Evolutionary conservation across 805 yeast genomes (phyloP).

Genomic region (Kodamaea hsintzibuensis): DNA sequence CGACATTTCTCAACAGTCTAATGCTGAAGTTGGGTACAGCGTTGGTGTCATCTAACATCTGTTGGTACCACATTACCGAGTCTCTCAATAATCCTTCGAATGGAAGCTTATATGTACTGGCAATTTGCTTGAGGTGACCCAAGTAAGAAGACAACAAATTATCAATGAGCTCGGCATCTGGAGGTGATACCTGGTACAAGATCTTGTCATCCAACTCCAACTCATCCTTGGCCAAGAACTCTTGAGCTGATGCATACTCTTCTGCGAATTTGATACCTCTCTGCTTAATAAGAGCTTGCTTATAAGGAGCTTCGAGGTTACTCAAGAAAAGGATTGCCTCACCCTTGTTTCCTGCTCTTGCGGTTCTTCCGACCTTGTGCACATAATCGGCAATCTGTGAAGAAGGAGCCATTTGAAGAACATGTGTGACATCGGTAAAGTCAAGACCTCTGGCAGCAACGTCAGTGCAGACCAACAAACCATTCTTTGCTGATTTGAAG

Average conservation of each 20-base stretch:
- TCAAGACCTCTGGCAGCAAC: slow-evolving; percentile 98
- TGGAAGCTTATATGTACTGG: slow-evolving; percentile 20
- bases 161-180: slow-evolving; percentile 18
- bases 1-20: slow-evolving; percentile 5
- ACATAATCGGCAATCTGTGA: slow-evolving; percentile 74
- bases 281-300: slow-evolving; percentile 45
- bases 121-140: slow-evolving; percentile 30
- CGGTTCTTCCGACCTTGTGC: slow-evolving; percentile 95
- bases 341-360: slow-evolving; percentile 85
- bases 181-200: slow-evolving; percentile 15
- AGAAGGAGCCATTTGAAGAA: slow-evolving; percentile 80
- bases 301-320: slow-evolving; percentile 56
- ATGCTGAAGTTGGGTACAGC: neutral
- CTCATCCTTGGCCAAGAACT: neutral
- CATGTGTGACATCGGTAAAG: slow-evolving; percentile 84
- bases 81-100: slow-evolving; percentile 31
- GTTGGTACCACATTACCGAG: slow-evolving; percentile 26
- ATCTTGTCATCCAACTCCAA: slow-evolving; percentile 33
- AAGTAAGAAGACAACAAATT: slow-evolving; percentile 27
- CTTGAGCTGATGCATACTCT: slow-evolving; percentile 23
- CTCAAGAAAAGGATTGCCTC: slow-evolving; percentile 62
- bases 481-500: slow-evolving; percentile 50
- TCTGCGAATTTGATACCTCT: slow-evolving; percentile 58
- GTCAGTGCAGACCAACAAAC: slow-evolving; percentile 80
- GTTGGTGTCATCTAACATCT: slow-evolving; percentile 14